A percentile compares a stretch with the other conserved stretches of the same genome.
These are phyloP conservation scores for Sclerotinia glacialis DNA, from an alignment of 2,329 filamentous ascomycete species.

Conservation along the genomic window DNA sequence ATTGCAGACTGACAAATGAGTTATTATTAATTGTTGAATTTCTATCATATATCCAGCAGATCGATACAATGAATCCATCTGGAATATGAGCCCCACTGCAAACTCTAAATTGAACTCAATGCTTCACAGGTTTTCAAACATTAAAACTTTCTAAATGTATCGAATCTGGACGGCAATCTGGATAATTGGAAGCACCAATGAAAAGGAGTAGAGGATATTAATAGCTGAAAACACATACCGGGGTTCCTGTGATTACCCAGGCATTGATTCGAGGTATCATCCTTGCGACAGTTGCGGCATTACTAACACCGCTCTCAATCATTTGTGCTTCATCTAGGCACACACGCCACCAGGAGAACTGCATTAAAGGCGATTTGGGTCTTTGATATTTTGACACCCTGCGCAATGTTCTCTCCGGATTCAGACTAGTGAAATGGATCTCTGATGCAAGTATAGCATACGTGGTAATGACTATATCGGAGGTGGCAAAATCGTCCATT, in stretches of 20 bases:
- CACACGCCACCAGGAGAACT: constrained; percentile 82
- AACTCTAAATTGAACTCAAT: not conserved
- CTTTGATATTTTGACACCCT: constrained; percentile 62
- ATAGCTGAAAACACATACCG: constrained; percentile 51
- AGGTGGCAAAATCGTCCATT: constrained; percentile 46
- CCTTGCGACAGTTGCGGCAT: constrained; percentile 76
- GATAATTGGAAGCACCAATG: not conserved
- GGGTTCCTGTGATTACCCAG: constrained; percentile 92
- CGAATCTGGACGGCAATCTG: not conserved
- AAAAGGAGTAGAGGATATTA: not conserved
- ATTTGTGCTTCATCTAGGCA: constrained; percentile 81
- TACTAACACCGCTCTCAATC: constrained; percentile 84
- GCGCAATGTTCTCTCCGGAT: constrained; percentile 66
- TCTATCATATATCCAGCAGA: too few relatives aligned
- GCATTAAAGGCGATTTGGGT: constrained; percentile 71
- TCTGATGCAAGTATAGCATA: constrained; percentile 74
- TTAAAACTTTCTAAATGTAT: not conserved
- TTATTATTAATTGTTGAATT: not conserved
- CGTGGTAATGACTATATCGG: constrained; percentile 62
- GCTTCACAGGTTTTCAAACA: not conserved
- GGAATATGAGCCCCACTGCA: not conserved
- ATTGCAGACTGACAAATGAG: not conserved
- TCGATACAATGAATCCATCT: not conserved
- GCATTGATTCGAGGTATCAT: constrained; percentile 80
- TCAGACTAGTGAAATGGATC: constrained; percentile 69